phyloP scores from a whole-genome alignment of 2,329 filamentous ascomycete genomes.

The Pseudogymnoascus sp. region DNA sequence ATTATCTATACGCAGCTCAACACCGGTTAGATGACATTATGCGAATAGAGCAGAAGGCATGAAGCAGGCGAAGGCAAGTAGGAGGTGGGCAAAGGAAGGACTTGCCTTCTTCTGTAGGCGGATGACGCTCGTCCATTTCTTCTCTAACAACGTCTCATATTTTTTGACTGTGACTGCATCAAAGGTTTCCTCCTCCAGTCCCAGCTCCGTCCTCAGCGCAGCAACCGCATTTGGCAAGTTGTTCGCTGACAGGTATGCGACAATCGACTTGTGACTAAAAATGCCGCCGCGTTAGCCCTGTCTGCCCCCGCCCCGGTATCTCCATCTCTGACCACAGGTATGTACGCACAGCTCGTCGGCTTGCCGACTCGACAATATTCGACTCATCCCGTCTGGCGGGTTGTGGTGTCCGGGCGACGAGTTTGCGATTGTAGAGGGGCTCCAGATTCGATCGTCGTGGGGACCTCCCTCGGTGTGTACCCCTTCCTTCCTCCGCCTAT shows the following conservation, averaged over 20 bases:
- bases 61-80: neutral
- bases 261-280: slow-evolving; percentile 75
- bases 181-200: slow-evolving; percentile 58
- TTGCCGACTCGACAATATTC: slow-evolving; percentile 57
- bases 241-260: slow-evolving; percentile 71
- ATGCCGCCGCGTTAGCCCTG: slow-evolving; percentile 10
- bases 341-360: slow-evolving; percentile 72
- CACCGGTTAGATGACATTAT: slow-evolving; percentile 12
- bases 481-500: slow-evolving; percentile 3
- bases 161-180: slow-evolving; percentile 76
- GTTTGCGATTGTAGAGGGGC: neutral
- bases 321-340: slow-evolving; percentile 9
- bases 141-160: slow-evolving; percentile 83
- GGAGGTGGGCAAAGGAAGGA: slow-evolving; percentile 13
- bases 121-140: slow-evolving; percentile 93
- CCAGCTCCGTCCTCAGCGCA: slow-evolving; percentile 63
- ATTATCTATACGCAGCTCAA: slow-evolving; percentile 59
- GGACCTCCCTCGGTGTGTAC: neutral
- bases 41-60: neutral
- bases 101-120: slow-evolving; percentile 81
- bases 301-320: neutral
- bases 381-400: slow-evolving; percentile 5
- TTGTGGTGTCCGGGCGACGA: neutral
- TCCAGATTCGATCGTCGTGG: neutral
- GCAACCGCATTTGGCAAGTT: slow-evolving; percentile 60